Base-by-base conservation (phyloP, 2,329 filamentous ascomycete species). In the Stagonosporopsis rhizophila region DNA sequence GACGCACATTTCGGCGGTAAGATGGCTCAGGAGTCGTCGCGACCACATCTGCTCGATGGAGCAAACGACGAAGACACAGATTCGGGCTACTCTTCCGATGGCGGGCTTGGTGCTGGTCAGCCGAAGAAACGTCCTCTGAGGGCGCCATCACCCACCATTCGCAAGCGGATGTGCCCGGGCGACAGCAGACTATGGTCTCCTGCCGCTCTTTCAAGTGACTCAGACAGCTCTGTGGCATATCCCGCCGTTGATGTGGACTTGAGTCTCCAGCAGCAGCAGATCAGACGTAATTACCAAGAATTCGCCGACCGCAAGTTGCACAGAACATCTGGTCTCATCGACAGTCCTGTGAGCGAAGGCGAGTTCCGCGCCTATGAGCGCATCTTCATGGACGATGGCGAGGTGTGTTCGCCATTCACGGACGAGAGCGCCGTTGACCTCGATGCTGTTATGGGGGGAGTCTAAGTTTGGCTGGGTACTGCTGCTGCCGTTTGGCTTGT, bases 341-440 rank as follows among this genome's bases (percentile, higher is more conserved):
- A 19, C 12, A 60, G 56, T 12, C 48, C 40, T 6, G 37, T 44
- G 15, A 56, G 52, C 8, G 60, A 67, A 0, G 57, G 48, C n/a
- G 59, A 63, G 2, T 52, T 60, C 27, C 56, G 42, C 20, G 50
- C 42, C 1, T 68, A 65, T 46, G 66, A 70, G 46, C 51, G 49
- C n/a, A 59, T 64, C 3, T 68, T 68, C 32, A 3, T 67, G 12
- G 60, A 48, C 1, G 59, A 58, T 7, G 58, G 56, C 14, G 60
- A 62, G 23, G 17, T n/a, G 40, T 28, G 40, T 28, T 56, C 46
- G 17, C 28, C 52, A 4, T 11, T 35, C 17, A 49, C 39, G 5
- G 46, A 56, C 6, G 27, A n/a, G 15, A 41, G 52, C 30, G 19
- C 17, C 12, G 19, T 39, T n/a, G 19, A 46, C 7, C 4, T 41